A percentile compares a stretch with the other conserved stretches of the same genome.
phyloP scores from a whole-genome alignment of 2,329 filamentous ascomycete species.

The Trichoderma breve region DNA sequence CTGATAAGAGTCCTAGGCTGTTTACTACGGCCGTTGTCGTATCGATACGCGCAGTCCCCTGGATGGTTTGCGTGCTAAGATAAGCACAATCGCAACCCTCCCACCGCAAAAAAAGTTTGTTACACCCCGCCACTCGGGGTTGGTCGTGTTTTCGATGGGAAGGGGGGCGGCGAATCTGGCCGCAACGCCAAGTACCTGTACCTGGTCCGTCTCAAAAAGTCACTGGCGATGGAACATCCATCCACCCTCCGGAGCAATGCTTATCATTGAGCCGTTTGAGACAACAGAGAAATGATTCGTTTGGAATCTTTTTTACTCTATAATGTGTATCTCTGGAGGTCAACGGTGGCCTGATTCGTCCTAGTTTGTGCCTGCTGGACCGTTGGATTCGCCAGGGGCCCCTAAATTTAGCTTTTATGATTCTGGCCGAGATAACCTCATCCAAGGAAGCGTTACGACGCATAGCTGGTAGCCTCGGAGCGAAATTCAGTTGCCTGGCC shows the following conservation, averaged over 20 bases:
- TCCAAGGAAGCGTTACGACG: background rate
- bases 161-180: background rate
- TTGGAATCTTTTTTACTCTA: slow-evolving; percentile 5
- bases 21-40: background rate
- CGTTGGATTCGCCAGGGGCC: background rate
- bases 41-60: slow-evolving; percentile 13
- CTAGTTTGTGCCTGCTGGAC: background rate
- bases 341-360: background rate
- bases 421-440: background rate
- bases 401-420: background rate
- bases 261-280: background rate
- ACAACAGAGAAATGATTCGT: background rate
- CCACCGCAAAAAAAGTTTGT: slow-evolving; percentile 11
- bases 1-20: background rate
- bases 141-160: slow-evolving; percentile 11
- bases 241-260: background rate
- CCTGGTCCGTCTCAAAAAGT: background rate
- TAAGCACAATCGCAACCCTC: slow-evolving; percentile 8
- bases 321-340: background rate
- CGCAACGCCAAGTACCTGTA: slow-evolving; percentile 1
- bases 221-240: background rate
- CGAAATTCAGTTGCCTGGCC: background rate
- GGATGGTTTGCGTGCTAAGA: slow-evolving; percentile 6
- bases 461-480: background rate
- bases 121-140: slow-evolving; percentile 11